A percentile compares a stretch with the other conserved stretches of the same genome.
These are phyloP conservation scores for Lasiodiplodia gonubiensis DNA, from an alignment of 2,329 filamentous ascomycete species.

Conservation along the genomic window DNA sequence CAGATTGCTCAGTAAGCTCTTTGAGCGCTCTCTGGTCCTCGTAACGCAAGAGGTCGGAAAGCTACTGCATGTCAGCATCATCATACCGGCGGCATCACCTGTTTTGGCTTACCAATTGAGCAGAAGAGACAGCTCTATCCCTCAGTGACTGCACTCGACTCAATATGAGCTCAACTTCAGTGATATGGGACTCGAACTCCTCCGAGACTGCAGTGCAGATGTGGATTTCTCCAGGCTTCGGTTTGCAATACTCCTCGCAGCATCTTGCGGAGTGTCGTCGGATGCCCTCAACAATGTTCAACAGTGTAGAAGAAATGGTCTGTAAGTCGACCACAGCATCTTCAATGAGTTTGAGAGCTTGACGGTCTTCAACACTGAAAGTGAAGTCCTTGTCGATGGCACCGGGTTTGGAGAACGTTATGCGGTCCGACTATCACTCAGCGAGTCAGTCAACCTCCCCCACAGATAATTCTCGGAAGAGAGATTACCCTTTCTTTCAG, in stretches of 20 bases:
- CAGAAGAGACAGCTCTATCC: constrained; percentile 9
- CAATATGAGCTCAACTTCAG: constrained; percentile 1
- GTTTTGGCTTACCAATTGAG: constrained; percentile 18
- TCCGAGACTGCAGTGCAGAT: background rate
- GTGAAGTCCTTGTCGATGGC: constrained; percentile 7
- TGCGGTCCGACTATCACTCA: constrained; percentile 16
- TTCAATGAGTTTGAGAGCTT: constrained; percentile 28
- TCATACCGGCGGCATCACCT: background rate
- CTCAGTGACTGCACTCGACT: constrained; percentile 5
- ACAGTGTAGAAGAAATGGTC: constrained; percentile 24
- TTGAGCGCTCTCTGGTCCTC: constrained; percentile 29
- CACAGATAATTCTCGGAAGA: background rate
- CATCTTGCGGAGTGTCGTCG: background rate
- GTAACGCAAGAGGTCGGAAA: constrained; percentile 29
- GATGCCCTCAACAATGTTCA: constrained; percentile 7
- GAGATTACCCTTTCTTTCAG: constrained; percentile 27
- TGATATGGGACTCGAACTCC: background rate
- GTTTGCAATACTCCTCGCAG: background rate
- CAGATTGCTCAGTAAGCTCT: constrained; percentile 12
- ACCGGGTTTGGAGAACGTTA: constrained; percentile 21
- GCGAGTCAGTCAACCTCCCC: background rate
- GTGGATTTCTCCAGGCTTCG: background rate
- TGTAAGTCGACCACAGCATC: constrained; percentile 27
- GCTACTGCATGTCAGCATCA: constrained; percentile 7
- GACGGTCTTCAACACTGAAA: constrained; percentile 30